Evolutionary conservation across 129 eudicot genomes (phyloP).

Genomic region (carrot (Daucus carota)): DH1_v3.0 NC_030388.2:32617001-32617500

Average conservation of each 20-base stretch:
- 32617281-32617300: neutral
- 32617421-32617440: constrained; percentile 88
- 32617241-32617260: neutral
- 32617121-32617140: neutral
- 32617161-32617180: neutral
- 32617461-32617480: constrained; percentile 10
- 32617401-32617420: constrained; percentile 98
- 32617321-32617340: neutral
- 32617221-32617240: neutral
- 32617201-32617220: neutral
- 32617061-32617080: constrained; percentile 66
- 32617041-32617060: constrained; percentile 76
- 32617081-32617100: constrained; percentile 38
- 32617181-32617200: neutral
- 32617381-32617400: constrained; percentile 96
- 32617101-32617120: neutral
- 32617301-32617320: neutral
- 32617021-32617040: constrained; percentile 76
- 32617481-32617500: constrained; percentile 5
- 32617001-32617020: constrained; percentile 94
- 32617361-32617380: constrained; percentile 79
- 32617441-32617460: constrained; percentile 90
- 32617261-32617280: neutral
- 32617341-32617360: constrained; percentile 78
- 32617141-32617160: neutral